Evolutionary conservation across 2,329 filamentous ascomycete species (phyloP), one percentile per base, ranked within the genome.

Genomic region (Drechslera avenae): DNA sequence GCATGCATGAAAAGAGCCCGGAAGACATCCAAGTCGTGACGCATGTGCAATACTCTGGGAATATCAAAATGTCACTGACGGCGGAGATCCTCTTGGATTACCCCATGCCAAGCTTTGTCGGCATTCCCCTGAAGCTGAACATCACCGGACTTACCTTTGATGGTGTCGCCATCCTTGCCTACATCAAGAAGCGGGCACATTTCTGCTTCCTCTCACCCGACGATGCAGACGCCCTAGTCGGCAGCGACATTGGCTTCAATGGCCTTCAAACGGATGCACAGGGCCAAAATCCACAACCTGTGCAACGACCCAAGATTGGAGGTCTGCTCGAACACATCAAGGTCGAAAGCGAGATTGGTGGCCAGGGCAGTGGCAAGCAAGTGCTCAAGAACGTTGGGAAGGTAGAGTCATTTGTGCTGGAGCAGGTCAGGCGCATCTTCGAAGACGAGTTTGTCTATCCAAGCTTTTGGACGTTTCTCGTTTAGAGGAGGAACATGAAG

Each of bases 391-490:
- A 99, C 72, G 93, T 99, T 41, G 93, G 94, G 52, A 99, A 99
- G 80, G 94, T 99, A 50, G 94, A 99, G 78, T 89, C 91, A 66
- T 99, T 99, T 73, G 91, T 99, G 49, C 81, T 99, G 52, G 93
- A 97, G 73, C 93, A 97, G 75, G 94, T 99, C 56, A 86, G 93
- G 70, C 85, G 91, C 68, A 97, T 99, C 64, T 97, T 99, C 68
- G 94, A 99, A 75, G 94, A 97, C 71, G 94, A 99, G 73, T 94
- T 97, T 76, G 92, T 97, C 56, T 97, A 96, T 76, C 94, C 94
- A 36, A 97, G 92, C 74, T 97, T 95, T 75, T 97, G 93, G 92
- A 97, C 93, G 1, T 97, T 97, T 73, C 78, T 99, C 64, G 87
- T 97, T 36, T 96, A 52, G 45, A 28, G 21, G 26, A n/a, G 31